Base-by-base conservation (phyloP, 108 stramenopile genomes). In the Skeletonema menzelii region DNA sequence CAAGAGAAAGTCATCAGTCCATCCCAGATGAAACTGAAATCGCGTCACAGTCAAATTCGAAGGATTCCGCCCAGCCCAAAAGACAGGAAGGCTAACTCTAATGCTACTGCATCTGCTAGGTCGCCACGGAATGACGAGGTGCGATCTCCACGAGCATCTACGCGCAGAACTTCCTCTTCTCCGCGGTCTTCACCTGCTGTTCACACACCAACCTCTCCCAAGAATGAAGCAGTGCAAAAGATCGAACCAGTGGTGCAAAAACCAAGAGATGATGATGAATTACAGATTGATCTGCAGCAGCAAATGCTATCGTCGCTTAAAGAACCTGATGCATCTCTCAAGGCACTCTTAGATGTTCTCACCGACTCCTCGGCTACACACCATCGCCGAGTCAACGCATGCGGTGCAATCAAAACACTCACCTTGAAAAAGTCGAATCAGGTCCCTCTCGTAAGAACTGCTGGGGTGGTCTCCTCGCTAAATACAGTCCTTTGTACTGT, bases 301-400 rank as follows among this genome's bases (percentile, higher is more conserved):
- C 62, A 63, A 40, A 63, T 79, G 34, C 34, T 79, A 30, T 11
- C 44, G 1, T 46, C 58, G 12, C 77, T 79, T 14, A 65, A 70
- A 32, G 60, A 60, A 6, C 77, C 77, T 14, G 77, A 79, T 37
- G 47, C 63, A 12, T 35, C 59, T 24, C 77, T 79, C 46, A 67
- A 71, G 27, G 70, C 67, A 3, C 70, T 79, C 1, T 34, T 79
- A 24, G 35, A 44, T 5, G 77, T 79, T 5, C 49, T 79, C 15
- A 79, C 66, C 4, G 77, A 79, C 56, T 44, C 71, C 27, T 38
- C 27, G 8, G 66, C 65, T 35, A 72, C 77, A 24, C 70, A 67
- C 63, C 27, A 72, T 24, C 77, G 77, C 38, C 70, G 80, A 26
- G 80, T 76, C 59, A 81, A 81, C 55, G 80, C 80, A 22, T 72